Conservation (phyloP, 768 basidiomycete species). For the Rhizopogon vulgaris region DNA sequence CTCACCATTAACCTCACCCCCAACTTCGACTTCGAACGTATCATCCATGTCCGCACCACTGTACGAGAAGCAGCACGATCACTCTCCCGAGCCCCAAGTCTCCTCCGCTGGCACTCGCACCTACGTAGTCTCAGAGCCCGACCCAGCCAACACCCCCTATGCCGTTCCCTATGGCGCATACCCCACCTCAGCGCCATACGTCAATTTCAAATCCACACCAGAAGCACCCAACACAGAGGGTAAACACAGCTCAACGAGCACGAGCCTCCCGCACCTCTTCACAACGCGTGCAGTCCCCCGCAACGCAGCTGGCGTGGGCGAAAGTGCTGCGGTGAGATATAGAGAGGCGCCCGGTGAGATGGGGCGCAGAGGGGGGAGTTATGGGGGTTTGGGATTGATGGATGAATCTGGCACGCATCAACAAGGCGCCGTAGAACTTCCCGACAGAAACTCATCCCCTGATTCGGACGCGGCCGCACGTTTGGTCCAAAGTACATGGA, state of each 20-base stretch:
- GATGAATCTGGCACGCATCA: slow-evolving; percentile 33
- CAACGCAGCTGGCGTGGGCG: slow-evolving; percentile 39
- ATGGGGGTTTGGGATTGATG: slow-evolving; percentile 38
- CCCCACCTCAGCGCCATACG: slow-evolving; percentile 43
- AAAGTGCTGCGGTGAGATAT: slow-evolving; percentile 41
- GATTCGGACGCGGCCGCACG: slow-evolving; percentile 35
- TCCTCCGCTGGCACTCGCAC: slow-evolving; percentile 46
- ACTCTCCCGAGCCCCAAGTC: slow-evolving; percentile 40
- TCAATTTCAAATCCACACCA: slow-evolving; percentile 32
- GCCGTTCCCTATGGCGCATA: slow-evolving; percentile 71
- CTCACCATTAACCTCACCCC: slow-evolving; percentile 29
- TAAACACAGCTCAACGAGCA: slow-evolving; percentile 38
- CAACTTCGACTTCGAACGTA: slow-evolving; percentile 25
- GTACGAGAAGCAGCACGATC: slow-evolving; percentile 62
- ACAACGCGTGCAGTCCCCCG: slow-evolving; percentile 37
- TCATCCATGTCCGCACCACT: slow-evolving; percentile 18
- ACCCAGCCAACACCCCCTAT: slow-evolving; percentile 54
- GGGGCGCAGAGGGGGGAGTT: slow-evolving; percentile 35
- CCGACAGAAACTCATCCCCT: slow-evolving; percentile 42
- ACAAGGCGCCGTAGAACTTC: slow-evolving; percentile 31
- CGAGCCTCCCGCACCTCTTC: slow-evolving; percentile 35
- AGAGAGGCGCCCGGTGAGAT: slow-evolving; percentile 39
- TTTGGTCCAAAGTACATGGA: slow-evolving; percentile 44
- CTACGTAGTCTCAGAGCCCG: slow-evolving; percentile 71
- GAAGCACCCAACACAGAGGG: slow-evolving; percentile 32